Evolutionary conservation across 768 basidiomycete species (phyloP).

Genomic region (Lyophyllum shimeji): DNA sequence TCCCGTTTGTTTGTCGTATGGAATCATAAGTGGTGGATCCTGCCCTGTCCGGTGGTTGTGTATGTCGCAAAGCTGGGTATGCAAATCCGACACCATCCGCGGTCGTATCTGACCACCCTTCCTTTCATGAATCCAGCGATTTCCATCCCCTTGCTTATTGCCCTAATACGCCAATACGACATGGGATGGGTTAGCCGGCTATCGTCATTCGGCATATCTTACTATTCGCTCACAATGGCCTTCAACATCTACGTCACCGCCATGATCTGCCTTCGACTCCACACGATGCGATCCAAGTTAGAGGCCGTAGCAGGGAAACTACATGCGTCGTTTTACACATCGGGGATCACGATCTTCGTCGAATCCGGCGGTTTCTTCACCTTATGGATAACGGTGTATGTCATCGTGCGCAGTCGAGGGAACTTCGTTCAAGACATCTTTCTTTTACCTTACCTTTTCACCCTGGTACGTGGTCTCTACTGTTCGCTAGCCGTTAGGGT

Average conservation of each 20-base stretch:
- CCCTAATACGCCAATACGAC: conserved; percentile 18
- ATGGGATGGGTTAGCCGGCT: conserved; percentile 14
- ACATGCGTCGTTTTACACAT: conserved; percentile 37
- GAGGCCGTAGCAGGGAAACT: conserved; percentile 34
- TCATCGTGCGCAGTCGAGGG: conserved; percentile 23
- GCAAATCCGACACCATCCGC: not conserved
- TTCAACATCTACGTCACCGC: conserved; percentile 31
- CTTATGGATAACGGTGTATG: conserved; percentile 29
- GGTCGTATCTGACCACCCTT: not conserved
- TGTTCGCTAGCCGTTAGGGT: not conserved
- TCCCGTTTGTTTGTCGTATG: conserved; percentile 33
- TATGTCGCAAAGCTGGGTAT: conserved; percentile 35
- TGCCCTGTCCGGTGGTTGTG: conserved; percentile 25
- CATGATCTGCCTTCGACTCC: conserved; percentile 29
- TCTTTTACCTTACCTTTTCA: conserved; percentile 29
- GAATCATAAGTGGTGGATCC: conserved; percentile 29
- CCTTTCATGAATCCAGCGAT: conserved; percentile 22
- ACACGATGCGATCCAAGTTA: conserved; percentile 30
- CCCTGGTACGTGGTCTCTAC: conserved; percentile 25
- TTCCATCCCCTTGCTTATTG: conserved; percentile 33
- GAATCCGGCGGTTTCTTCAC: conserved; percentile 41
- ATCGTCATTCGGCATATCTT: conserved; percentile 20
- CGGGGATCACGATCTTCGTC: conserved; percentile 33
- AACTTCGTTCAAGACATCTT: conserved; percentile 30
- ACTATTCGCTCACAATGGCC: conserved; percentile 27